Base-by-base conservation (phyloP, 768 basidiomycete species). In the Amyloporia xantha region DNA sequence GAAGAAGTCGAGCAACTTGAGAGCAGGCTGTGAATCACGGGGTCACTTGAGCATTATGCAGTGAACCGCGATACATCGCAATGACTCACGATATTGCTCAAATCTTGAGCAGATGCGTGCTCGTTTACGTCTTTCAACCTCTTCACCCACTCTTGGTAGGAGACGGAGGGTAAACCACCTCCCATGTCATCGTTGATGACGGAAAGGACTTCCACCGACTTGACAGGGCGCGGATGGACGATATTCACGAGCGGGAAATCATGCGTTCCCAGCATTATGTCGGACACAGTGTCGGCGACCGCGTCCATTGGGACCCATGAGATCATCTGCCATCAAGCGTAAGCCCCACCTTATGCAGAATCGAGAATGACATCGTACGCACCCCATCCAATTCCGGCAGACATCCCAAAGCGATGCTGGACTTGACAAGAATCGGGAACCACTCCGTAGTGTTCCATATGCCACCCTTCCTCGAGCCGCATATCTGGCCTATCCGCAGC, bases 401-500 rank as follows among this genome's bases (percentile, higher is more conserved):
- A 12, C 35, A 23, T 1, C 50, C 52, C 3, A 58, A 38, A 4
- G 54, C 35, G 39, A 55, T 12, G 37, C 57, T 54, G 2, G 57
- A 58, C 44, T 58, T 55, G 37, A 59, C 63, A 4, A 77, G 57
- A 33, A 66, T 64, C 12, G 66, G 66, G 1, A 67, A 46, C 64
- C 66, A 69, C 24, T 69, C 67, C 1, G 55, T 53, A 17, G 59
- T 58, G 30, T 57, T 57, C 67, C 66, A 68, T 4, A 60, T 51
- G 6, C 67, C 67, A 15, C 51, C 61, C 2, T n/a, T 28, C 7
- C 44, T 25, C 10, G 62, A 55, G 11, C 68, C 68, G 38, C 47
- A 61, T 10, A 66, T 49, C 51, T 66, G 65, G 3, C 65, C 65
- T 10, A 71, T 62, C 15, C 66, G 60, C 37, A 71, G 63, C 2